Percentiles rank a stretch among this genome's conserved stretches.
phyloP scores from a whole-genome alignment of 1,284 basidiomycete genomes.

The Earliella scabrosa region DNA sequence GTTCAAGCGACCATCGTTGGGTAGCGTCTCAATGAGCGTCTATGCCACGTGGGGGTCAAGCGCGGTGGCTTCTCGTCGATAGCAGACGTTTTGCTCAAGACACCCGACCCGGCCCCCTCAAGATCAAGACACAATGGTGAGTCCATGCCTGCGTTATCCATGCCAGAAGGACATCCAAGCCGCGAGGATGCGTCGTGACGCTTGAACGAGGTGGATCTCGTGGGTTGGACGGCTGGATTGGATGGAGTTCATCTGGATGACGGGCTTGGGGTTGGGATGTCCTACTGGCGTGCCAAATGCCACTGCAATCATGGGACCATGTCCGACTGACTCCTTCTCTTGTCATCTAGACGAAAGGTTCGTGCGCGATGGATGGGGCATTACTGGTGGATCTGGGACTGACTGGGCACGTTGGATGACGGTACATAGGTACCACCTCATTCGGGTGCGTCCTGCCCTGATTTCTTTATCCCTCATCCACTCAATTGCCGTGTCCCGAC shows the following conservation, averaged over 20 bases:
- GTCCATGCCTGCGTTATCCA: slow-evolving; percentile 28
- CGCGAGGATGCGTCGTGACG: slow-evolving; percentile 10
- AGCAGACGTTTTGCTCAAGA: slow-evolving; percentile 23
- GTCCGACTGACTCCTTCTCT: slow-evolving; percentile 11
- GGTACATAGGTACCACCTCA: slow-evolving; percentile 81
- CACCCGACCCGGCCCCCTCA: slow-evolving; percentile 34
- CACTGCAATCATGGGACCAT: background rate
- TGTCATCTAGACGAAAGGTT: slow-evolving; percentile 75
- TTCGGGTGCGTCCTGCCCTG: slow-evolving; percentile 69
- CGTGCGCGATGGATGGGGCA: slow-evolving; percentile 34
- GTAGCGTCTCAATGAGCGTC: slow-evolving; percentile 1
- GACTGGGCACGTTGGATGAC: slow-evolving; percentile 27
- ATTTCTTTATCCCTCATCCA: background rate
- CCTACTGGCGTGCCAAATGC: slow-evolving; percentile 22
- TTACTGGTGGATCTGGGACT: slow-evolving; percentile 15
- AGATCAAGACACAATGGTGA: slow-evolving; percentile 42
- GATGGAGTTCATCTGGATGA: slow-evolving; percentile 32
- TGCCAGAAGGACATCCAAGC: slow-evolving; percentile 22
- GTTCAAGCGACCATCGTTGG: no score
- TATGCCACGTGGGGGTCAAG: slow-evolving; percentile 20
- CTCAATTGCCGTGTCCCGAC: background rate
- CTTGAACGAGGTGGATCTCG: slow-evolving; percentile 32
- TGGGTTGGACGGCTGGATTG: slow-evolving; percentile 37
- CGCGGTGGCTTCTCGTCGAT: slow-evolving; percentile 22
- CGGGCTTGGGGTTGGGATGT: slow-evolving; percentile 33